These are phyloP conservation scores for Nidula microcarpa DNA, from an alignment of 768 basidiomycete genomes.

Conservation along the genomic window DNA sequence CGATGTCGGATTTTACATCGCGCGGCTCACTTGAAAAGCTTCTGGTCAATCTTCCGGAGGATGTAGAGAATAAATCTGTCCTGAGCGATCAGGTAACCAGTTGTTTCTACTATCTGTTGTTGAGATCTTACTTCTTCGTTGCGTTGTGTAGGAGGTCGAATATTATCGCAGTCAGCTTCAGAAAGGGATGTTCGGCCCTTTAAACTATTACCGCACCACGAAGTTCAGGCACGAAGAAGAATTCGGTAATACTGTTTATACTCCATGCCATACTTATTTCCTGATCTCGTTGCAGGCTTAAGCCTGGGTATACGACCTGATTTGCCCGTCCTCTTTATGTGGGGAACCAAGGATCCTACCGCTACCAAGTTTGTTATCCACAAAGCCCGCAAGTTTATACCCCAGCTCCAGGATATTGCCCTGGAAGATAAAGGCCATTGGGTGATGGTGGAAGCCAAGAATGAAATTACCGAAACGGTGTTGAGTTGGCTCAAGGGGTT, in stretches of 20 bases:
- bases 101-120: neutral
- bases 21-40: conserved; percentile 22
- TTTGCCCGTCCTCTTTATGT: conserved; percentile 59
- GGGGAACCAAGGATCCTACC: conserved; percentile 54
- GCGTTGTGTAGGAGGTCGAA: conserved; percentile 44
- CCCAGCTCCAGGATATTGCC: conserved; percentile 44
- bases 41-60: conserved; percentile 9
- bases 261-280: conserved; percentile 1
- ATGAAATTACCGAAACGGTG: conserved; percentile 49
- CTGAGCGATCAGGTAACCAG: conserved; percentile 23
- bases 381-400: conserved; percentile 47
- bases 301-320: conserved; percentile 39
- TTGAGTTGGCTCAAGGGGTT: conserved; percentile 40
- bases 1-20: conserved; percentile 12
- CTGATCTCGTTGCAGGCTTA: conserved; percentile 4
- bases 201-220: conserved; percentile 75
- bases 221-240: conserved; percentile 68
- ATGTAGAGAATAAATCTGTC: conserved; percentile 10
- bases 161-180: conserved; percentile 45
- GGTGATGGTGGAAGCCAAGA: conserved; percentile 61
- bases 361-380: conserved; percentile 36
- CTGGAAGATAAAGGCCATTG: conserved; percentile 64
- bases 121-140: neutral
- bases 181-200: conserved; percentile 61
- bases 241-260: conserved; percentile 22